Evolutionary conservation across 1,284 basidiomycete genomes (phyloP), one percentile per base, ranked within the genome.

Genomic region (Rugosomyces carneus): DNA sequence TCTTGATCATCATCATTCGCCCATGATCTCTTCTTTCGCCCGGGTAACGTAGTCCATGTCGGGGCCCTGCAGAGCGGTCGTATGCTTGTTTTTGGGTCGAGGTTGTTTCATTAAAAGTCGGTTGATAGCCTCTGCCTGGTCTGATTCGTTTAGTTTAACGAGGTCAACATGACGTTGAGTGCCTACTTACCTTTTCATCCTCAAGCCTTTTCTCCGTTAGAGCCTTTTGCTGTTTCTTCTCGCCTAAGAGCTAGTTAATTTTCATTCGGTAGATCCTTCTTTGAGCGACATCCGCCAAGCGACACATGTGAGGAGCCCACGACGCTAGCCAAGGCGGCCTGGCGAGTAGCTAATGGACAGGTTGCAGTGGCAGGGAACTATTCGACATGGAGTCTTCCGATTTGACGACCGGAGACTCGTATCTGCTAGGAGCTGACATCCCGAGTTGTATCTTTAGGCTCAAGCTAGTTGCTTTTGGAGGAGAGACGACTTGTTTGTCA

Each of bases 201-300:
- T n/a, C n/a, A n/a, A n/a, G n/a, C n/a, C 78, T 94, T 94, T 63
- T 95, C 92, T 93, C 92, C 15, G 80, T 84, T 50, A 93, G 71
- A 55, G 93, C 88, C 58, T 83, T 88, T 37, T 92, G 74, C 60
- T 92, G 84, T 90, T 66, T 95, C 92, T 60, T 92, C 89, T 23
- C 88, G 73, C 40, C 85, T 78, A 13, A 93, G 70, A 0, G 87
- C 83, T 1, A 91, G 71, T 63, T 94, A 92, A 0, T 82, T 79
- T 56, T 92, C 89, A 13, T 89, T 93, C 3, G 92, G 70, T 9
- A 81, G 75, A 55, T 86, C 84, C 65, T 91, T 91, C 60, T 84
- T 87, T 47, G 59, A 61, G 19, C 77, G 69, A 1, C 74, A 71
- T 0, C 72, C 71, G 49, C 76, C 67, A 16, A 84, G 64, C 5